These are phyloP conservation scores for Berberis vulgaris DNA, from an alignment of 164 flowering plant species.

Conservation along the genomic window DNA sequence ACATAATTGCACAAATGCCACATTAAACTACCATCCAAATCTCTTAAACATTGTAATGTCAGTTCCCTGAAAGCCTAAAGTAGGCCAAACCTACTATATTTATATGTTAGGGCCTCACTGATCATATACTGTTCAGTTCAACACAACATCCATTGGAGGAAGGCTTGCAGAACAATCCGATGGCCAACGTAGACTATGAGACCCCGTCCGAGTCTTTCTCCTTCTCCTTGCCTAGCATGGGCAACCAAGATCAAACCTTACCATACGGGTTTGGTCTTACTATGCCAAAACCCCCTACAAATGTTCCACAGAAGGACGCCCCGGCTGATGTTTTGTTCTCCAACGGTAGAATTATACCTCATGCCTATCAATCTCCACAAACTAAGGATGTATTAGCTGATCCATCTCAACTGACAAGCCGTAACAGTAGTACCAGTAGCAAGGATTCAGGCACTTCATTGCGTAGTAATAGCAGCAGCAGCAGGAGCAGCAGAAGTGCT, in stretches of 20 bases:
- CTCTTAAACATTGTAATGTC: neutral
- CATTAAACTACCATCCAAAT: neutral
- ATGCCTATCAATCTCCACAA: neutral
- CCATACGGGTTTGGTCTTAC: neutral
- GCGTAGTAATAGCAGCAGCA: constrained; percentile 1
- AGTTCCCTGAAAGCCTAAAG: neutral
- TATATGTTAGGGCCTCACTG: neutral
- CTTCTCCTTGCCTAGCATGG: neutral
- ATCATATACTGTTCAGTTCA: neutral
- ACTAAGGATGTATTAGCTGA: neutral
- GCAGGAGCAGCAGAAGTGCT: constrained; percentile 1
- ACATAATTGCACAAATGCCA: neutral
- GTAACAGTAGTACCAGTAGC: neutral
- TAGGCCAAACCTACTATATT: neutral
- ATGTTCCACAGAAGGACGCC: neutral
- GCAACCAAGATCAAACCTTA: neutral
- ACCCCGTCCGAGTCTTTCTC: neutral
- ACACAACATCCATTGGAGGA: neutral
- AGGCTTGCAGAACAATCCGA: constrained; percentile 1
- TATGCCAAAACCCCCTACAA: neutral
- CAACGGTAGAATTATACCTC: constrained; percentile 1
- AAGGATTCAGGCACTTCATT: neutral
- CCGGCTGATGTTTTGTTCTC: constrained; percentile 1
- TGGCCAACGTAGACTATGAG: neutral
- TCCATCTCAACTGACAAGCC: neutral